Evolutionary conservation across 345 rosid species (phyloP).

Genomic region (Eucalyptus rudis): DNA sequence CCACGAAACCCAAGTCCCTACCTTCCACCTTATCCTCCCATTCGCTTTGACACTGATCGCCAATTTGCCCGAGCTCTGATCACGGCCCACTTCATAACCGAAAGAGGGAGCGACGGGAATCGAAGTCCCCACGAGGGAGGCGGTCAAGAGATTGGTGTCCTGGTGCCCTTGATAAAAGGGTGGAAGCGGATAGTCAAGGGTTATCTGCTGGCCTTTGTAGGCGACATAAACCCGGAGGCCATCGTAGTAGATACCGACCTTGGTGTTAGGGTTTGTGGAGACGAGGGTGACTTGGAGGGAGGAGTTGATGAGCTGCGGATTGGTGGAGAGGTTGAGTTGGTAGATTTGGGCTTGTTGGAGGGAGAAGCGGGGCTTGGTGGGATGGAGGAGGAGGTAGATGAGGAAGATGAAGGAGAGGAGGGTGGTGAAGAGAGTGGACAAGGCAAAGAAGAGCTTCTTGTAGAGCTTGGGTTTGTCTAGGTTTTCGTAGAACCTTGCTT

Average conservation of each 20-base stretch:
- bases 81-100: constrained; percentile 50
- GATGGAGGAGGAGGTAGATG: constrained; percentile 67
- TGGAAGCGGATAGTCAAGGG: constrained; percentile 36
- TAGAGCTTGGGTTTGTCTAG: neutral
- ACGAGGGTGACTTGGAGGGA: constrained; percentile 66
- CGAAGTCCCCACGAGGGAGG: constrained; percentile 47
- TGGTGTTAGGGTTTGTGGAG: constrained; percentile 61
- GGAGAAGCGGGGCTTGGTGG: constrained; percentile 61
- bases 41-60: constrained; percentile 34
- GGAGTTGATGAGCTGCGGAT: constrained; percentile 69
- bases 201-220: constrained; percentile 80
- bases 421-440: constrained; percentile 38
- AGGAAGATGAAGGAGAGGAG: constrained; percentile 49
- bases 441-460: constrained; percentile 49
- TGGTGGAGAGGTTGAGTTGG: constrained; percentile 54
- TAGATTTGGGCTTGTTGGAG: constrained; percentile 54
- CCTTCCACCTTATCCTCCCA: constrained; percentile 81
- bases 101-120: constrained; percentile 68
- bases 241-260: constrained; percentile 84
- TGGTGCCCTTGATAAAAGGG: constrained; percentile 76
- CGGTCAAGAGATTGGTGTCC: constrained; percentile 55
- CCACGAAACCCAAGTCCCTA: constrained; percentile 87
- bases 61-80: constrained; percentile 40
- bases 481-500: constrained; percentile 12
- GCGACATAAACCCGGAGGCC: constrained; percentile 46